These are phyloP conservation scores for Hyphopichia khmerensis DNA, from an alignment of 1,139 yeast species.

Conservation along the genomic window DNA sequence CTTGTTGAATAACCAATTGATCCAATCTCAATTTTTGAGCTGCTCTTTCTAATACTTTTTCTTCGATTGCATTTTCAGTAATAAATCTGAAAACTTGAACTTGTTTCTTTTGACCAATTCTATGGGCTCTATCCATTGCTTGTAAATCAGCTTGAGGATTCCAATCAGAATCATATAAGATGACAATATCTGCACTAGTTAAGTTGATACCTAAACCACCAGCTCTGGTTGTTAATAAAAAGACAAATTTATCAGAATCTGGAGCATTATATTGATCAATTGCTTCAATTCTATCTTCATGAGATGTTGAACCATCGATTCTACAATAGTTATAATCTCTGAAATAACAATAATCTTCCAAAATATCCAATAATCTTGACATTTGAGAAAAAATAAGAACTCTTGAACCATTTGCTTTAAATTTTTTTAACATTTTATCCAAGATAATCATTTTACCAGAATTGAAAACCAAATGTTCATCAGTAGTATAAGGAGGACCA, in stretches of 20 bases:
- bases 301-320: constrained; percentile 93
- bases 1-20: constrained; percentile 95
- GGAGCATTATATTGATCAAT: constrained; percentile 90
- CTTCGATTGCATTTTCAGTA: constrained; percentile 95
- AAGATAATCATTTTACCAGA: constrained; percentile 88
- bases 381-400: constrained; percentile 93
- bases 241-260: constrained; percentile 78
- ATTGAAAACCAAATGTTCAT: constrained; percentile 85
- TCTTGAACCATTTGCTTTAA: constrained; percentile 78
- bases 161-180: constrained; percentile 95
- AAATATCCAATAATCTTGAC: constrained; percentile 86
- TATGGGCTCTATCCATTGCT: constrained; percentile 98
- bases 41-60: constrained; percentile 92
- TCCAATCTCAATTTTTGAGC: constrained; percentile 91
- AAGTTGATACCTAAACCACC: constrained; percentile 97
- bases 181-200: constrained; percentile 89
- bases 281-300: constrained; percentile 88
- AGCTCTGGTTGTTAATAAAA: constrained; percentile 93
- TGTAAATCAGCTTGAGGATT: constrained; percentile 98
- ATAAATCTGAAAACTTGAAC: constrained; percentile 89
- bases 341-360: constrained; percentile 89
- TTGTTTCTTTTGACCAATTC: constrained; percentile 97
- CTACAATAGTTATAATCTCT: constrained; percentile 86
- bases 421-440: constrained; percentile 75
- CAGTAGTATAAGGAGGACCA: constrained; percentile 97